Evolutionary conservation across 164 flowering plant species (phyloP).

Genomic region (Berberis vulgaris): DNA sequence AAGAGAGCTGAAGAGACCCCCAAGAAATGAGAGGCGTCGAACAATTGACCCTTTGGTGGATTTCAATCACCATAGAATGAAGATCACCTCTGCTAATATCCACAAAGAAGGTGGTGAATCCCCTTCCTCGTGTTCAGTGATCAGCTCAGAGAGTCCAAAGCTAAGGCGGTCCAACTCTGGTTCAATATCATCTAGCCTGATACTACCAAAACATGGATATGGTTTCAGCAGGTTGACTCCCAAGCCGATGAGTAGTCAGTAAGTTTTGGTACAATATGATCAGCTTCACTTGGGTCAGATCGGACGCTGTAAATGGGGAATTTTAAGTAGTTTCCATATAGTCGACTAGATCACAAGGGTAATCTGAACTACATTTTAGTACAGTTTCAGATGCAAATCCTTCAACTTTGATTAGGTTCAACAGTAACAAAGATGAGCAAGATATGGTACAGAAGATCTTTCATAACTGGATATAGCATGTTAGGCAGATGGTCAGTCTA

Average conservation of each 20-base stretch:
- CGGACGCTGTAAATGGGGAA: no score
- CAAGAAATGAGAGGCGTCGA: slow-evolving; percentile 13
- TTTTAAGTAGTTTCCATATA: no score
- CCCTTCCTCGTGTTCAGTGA: slow-evolving; percentile 42
- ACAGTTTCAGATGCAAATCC: no score
- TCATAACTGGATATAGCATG: no score
- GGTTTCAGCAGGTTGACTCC: slow-evolving; percentile 85
- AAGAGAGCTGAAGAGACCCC: background rate
- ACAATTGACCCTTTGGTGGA: slow-evolving; percentile 5
- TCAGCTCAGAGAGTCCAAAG: slow-evolving; percentile 33
- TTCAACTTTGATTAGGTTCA: no score
- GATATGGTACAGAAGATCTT: no score
- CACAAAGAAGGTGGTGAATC: slow-evolving; percentile 35
- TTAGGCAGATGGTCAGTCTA: no score
- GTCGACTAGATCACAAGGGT: no score
- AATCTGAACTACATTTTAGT: no score
- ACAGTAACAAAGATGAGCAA: no score
- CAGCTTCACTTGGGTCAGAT: no score
- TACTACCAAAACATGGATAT: slow-evolving; percentile 61
- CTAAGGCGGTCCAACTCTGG: slow-evolving; percentile 51
- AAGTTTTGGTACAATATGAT: background rate
- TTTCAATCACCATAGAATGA: slow-evolving; percentile 33
- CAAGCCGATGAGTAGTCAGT: slow-evolving; percentile 42
- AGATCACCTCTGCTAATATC: slow-evolving; percentile 18
- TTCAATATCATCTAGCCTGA: slow-evolving; percentile 43